Conservation (phyloP, 2,329 filamentous ascomycete genomes). For the Pestalotiopsis sp. region DNA sequence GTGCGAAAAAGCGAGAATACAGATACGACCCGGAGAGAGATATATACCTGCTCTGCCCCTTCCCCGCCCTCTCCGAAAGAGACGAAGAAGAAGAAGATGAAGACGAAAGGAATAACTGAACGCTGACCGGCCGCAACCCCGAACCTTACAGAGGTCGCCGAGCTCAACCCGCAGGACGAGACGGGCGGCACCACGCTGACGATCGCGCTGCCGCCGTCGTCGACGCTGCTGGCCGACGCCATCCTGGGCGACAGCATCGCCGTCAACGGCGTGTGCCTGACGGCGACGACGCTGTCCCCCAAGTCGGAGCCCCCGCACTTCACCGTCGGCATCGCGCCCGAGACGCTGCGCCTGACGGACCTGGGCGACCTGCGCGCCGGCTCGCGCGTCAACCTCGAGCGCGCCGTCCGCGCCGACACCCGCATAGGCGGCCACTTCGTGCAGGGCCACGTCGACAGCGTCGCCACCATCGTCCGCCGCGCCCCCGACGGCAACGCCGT, state of each 20-base stretch:
- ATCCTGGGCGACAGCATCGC: slow-evolving; percentile 91
- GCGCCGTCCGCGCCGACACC: slow-evolving; percentile 86
- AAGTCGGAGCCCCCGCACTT: slow-evolving; percentile 53
- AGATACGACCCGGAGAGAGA: background rate
- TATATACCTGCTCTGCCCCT: slow-evolving; percentile 5
- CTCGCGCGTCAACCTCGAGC: slow-evolving; percentile 86
- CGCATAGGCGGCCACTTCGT: slow-evolving; percentile 99
- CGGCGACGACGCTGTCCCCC: slow-evolving; percentile 60
- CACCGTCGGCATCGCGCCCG: slow-evolving; percentile 91
- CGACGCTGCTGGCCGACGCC: slow-evolving; percentile 79
- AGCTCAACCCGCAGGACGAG: slow-evolving; percentile 78
- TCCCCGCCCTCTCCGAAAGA: background rate
- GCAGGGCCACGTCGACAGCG: slow-evolving; percentile 94
- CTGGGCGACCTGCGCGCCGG: slow-evolving; percentile 72
- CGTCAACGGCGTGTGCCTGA: slow-evolving; percentile 95
- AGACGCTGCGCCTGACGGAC: slow-evolving; percentile 94
- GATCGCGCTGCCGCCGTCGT: slow-evolving; percentile 69
- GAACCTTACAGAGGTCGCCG: slow-evolving; percentile 70
- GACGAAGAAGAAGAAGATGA: background rate
- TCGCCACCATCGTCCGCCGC: slow-evolving; percentile 73
- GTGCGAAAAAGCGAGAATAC: slow-evolving; percentile 31
- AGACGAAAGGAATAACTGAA: slow-evolving; percentile 7
- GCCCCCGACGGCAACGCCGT: slow-evolving; percentile 87
- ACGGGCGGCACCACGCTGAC: slow-evolving; percentile 89
- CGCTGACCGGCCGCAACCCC: slow-evolving; percentile 10